A percentile compares a stretch with the other conserved stretches of the same genome.
These are phyloP conservation scores for Hypoxylon cercidicola DNA, from an alignment of 495 filamentous ascomycete species.

Conservation along the genomic window DNA sequence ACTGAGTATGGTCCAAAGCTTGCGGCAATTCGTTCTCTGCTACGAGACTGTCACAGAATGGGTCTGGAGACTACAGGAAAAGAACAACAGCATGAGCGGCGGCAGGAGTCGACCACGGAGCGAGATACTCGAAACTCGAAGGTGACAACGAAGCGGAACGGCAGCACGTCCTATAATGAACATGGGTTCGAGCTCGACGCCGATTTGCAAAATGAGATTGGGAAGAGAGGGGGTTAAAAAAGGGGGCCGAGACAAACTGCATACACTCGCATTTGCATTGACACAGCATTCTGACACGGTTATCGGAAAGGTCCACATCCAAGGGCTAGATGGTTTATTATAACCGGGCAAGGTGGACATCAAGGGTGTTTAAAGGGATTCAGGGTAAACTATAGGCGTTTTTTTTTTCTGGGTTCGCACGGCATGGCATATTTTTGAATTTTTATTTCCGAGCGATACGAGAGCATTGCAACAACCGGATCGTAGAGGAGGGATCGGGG, in stretches of 20 bases:
- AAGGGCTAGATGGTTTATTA: conserved; percentile 29
- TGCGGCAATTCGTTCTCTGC: conserved; percentile 94
- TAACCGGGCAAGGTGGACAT: conserved; percentile 14
- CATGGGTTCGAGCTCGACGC: neutral
- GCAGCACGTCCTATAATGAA: neutral
- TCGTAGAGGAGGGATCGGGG: conserved; percentile 18
- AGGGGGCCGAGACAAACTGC: conserved; percentile 23
- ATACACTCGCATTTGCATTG: conserved; percentile 40
- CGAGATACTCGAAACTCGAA: conserved; percentile 40
- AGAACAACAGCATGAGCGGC: conserved; percentile 52
- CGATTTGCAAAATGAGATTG: conserved; percentile 2
- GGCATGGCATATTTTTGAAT: conserved; percentile 28
- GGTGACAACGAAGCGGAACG: conserved; percentile 18
- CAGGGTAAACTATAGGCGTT: conserved; percentile 30
- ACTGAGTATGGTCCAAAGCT: conserved; percentile 95
- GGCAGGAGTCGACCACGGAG: conserved; percentile 44
- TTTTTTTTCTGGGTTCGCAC: conserved; percentile 14
- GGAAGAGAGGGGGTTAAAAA: neutral
- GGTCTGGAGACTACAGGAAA: conserved; percentile 63
- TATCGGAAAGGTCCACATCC: conserved; percentile 30
- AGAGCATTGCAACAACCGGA: conserved; percentile 30
- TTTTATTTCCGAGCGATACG: conserved; percentile 15
- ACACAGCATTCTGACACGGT: conserved; percentile 30
- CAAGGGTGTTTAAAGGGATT: neutral
- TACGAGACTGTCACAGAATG: conserved; percentile 96